Base-by-base conservation (phyloP, 495 filamentous ascomycete genomes). In the Penicillium egyptiacum region DNA sequence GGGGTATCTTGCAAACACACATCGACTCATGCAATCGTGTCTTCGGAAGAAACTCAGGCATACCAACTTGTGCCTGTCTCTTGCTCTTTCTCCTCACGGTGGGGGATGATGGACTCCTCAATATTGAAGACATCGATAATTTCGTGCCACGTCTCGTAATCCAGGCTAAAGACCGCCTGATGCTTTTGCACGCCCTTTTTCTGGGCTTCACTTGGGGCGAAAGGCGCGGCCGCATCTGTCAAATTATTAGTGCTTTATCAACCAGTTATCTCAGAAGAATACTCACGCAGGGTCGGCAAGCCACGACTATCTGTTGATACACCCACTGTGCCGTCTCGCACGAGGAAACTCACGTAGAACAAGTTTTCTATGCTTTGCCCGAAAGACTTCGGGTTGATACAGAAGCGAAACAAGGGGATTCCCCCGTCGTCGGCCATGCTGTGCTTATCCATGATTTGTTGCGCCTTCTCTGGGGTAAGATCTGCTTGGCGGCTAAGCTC, bases 301-400 rank as follows among this genome's bases (percentile, higher is more conserved):
- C 77, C 78, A 19, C 87, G 67, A 10, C 82, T 75, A 69, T 93
- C 88, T 41, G 79, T 77, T 0, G 75, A 70, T 20, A 96, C 75
- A 31, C 82, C 87, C 11, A 88, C 81, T 53, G 75, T 81, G 7
- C 93, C 92, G 69, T 99, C 95, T 51, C 87, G 84, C 54, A 97
- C 91, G 53, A 99, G 73, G 71, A 99, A 99, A 68, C 89, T 93
- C 56, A 96, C 80, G 66, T 97, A 97, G 73, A 99, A 99, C 62
- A 99, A 73, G 69, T 99, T 99, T 70, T 99, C 94, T 4, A 98
- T 84, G 2, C 90, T 97, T 73, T 99, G 95, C 0, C 92, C 91
- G 64, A 98, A 99, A 1, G 89, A 95, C 1, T 71, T 69, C 4
- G 94, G 93, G 60, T 99, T 96, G 56, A 97, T 78, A 31, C 90